Percentiles rank a stretch among this genome's conserved stretches.
Evolutionary conservation across 371 early-diverging fungal species (phyloP).

Genomic region (Dichotomocladium elegans): DNA sequence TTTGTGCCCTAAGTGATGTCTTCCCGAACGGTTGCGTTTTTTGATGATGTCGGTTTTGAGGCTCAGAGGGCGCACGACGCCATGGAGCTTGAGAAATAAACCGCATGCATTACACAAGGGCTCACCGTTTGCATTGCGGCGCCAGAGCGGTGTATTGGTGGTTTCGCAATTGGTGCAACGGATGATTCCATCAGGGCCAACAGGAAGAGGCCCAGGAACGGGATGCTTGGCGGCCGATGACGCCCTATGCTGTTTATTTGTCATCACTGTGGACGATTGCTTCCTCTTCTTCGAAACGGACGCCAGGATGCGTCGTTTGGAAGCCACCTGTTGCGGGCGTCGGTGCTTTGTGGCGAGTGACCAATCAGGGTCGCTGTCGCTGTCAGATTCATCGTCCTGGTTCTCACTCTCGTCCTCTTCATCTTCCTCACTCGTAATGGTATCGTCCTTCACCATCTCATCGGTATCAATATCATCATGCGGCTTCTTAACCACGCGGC

Average conservation of each 20-base stretch:
- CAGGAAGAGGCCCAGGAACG: conserved; percentile 2
- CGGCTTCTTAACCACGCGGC: no score
- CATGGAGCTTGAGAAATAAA: conserved; percentile 80
- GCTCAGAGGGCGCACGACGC: conserved; percentile 74
- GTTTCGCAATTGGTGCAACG: conserved; percentile 90
- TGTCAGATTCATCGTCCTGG: not conserved
- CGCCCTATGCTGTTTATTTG: not conserved
- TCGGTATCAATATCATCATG: no score
- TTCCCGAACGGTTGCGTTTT: conserved; percentile 58
- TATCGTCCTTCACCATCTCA: no score
- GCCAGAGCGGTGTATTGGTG: conserved; percentile 94
- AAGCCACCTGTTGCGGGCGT: no score
- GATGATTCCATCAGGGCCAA: conserved; percentile 8
- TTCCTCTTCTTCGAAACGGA: no score
- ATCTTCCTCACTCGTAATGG: not conserved
- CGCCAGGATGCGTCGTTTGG: not conserved
- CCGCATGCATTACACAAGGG: conserved; percentile 69
- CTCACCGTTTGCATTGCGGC: conserved; percentile 75
- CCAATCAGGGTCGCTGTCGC: conserved; percentile 1
- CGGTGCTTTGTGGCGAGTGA: not conserved
- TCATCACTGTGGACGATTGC: no score
- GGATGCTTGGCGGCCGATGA: not conserved
- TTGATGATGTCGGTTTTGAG: conserved; percentile 83
- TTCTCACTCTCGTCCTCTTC: not conserved
- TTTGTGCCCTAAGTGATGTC: not conserved